A percentile compares a stretch with the other conserved stretches of the same genome.
Conservation (phyloP, 768 basidiomycete species). For the Mycena olivaceomarginata region DNA sequence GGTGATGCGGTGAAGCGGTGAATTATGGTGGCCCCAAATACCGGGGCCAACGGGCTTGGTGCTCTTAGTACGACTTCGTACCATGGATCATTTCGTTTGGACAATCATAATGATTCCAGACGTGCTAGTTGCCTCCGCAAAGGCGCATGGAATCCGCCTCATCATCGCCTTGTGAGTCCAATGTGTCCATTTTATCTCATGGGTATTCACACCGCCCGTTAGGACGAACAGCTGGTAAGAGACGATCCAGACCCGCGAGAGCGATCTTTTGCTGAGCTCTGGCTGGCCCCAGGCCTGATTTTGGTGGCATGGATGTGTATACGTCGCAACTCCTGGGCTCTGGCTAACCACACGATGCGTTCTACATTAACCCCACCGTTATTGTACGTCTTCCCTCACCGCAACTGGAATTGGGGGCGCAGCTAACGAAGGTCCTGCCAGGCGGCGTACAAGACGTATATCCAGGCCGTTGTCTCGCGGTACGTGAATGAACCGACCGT, state of each 20-base stretch:
- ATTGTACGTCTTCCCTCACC: constrained; percentile 57
- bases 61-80: neutral
- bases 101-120: neutral
- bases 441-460: constrained; percentile 71
- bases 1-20: no score
- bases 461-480: constrained; percentile 68
- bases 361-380: constrained; percentile 75
- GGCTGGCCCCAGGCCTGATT: constrained; percentile 60
- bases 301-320: constrained; percentile 85
- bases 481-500: constrained; percentile 76
- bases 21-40: no score
- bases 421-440: constrained; percentile 24
- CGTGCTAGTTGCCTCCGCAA: neutral
- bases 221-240: constrained; percentile 77
- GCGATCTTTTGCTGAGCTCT: neutral
- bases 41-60: constrained; percentile 4
- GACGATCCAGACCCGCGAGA: no score
- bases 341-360: constrained; percentile 68
- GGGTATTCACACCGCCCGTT: neutral
- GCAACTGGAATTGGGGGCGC: no score
- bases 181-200: neutral
- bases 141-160: constrained; percentile 4
- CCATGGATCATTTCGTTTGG: no score
- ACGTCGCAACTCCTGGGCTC: constrained; percentile 70
- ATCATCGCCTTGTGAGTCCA: neutral